Evolutionary conservation across 192 early-diverging fungal genomes (phyloP), one percentile per base, ranked within the genome.

Genomic region (Mortierella antarctica): DNA sequence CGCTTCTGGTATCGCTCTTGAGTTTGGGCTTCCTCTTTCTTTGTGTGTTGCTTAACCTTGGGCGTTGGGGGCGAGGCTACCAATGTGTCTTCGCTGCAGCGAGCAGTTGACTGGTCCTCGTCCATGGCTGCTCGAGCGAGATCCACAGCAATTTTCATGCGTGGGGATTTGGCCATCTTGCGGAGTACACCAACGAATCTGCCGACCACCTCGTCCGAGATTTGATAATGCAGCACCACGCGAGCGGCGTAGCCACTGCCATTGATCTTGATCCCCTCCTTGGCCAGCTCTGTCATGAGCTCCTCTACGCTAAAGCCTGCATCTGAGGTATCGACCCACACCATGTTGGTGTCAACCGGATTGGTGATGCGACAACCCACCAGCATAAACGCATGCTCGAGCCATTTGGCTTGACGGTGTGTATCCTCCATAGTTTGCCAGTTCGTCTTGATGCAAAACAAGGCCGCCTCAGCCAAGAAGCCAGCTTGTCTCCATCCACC

Each of bases 401-500:
- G 86, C 47, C 75, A 72, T 18, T 65, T 69, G 18, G 97, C 90
- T 57, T 83, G 81, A n/a, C 55, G 76, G 66, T 96, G 95, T 49
- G 95, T 92, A n/a, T 60, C 62, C 10, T 78, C 60, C 85, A 98
- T 88, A 5, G 83, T 71, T 7, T 93, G 93, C 78, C 90, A 92
- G 53, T 93, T 88, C 17, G 91, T 83, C 8, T 92, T 83, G 42
- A 98, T 86, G 20, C 91, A 89, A 76, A 90, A 91, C 6, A 92
- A 71, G 6, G 90, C 90, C 4, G 91, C 95, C 4, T 90, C 91
- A 9, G 96, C 96, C 46, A 98, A 78, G 40, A 89, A 71, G 7
- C 96, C 96, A 13, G 93, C 93, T 79, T 98, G 96, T 21, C 95
- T 85, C 96, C 95, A 96, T 11, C 94, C 96, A 61, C 96, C 96